Evolutionary conservation across 495 filamentous ascomycete genomes (phyloP).

Genomic region (Penicillium coffeae): DNA sequence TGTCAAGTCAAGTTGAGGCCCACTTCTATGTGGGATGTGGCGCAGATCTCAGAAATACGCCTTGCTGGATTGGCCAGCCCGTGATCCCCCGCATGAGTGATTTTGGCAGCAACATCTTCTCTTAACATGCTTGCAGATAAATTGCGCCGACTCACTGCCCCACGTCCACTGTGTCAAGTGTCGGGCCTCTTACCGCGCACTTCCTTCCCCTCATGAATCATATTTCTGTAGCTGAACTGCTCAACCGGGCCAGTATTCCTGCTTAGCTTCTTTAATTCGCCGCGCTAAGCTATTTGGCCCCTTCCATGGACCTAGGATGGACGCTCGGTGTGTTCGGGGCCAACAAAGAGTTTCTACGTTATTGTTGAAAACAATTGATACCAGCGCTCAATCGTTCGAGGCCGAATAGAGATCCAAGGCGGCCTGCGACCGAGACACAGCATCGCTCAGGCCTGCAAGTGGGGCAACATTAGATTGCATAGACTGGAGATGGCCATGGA

Average conservation of each 20-base stretch:
- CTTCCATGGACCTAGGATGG: too few relatives aligned
- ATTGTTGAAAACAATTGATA: too few relatives aligned
- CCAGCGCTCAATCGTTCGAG: conserved; percentile 33
- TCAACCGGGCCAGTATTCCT: background rate
- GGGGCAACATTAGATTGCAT: conserved; percentile 54
- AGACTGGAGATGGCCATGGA: conserved; percentile 53
- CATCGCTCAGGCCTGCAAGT: conserved; percentile 48
- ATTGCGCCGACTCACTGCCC: too few relatives aligned
- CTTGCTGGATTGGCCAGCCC: background rate
- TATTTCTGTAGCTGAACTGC: background rate
- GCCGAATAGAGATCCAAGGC: conserved; percentile 43
- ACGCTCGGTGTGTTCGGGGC: too few relatives aligned
- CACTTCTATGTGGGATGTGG: too few relatives aligned
- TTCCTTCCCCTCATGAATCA: background rate
- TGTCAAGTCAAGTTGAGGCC: too few relatives aligned
- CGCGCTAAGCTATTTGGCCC: too few relatives aligned
- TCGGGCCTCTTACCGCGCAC: too few relatives aligned
- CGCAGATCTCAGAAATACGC: background rate
- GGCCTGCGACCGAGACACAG: conserved; percentile 46
- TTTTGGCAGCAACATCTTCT: background rate
- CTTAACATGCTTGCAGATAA: background rate
- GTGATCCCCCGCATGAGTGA: too few relatives aligned
- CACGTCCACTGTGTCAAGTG: too few relatives aligned
- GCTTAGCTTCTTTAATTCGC: background rate
- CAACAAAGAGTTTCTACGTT: too few relatives aligned